Evolutionary conservation across 2,329 filamentous ascomycete genomes (phyloP).

Genomic region (Nectriaceae sp.): DNA sequence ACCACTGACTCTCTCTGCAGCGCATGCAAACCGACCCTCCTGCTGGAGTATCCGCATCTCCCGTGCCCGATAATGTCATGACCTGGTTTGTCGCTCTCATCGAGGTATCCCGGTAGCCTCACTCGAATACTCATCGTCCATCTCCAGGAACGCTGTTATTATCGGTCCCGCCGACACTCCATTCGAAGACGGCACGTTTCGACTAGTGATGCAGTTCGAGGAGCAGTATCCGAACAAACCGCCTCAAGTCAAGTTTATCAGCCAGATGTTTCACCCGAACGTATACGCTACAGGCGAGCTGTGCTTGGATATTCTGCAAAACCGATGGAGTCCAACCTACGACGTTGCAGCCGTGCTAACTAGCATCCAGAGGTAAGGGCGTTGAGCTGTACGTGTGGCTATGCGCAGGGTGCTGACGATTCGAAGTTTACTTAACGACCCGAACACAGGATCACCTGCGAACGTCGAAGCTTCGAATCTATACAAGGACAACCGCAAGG

Average conservation of each 20-base stretch:
- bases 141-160: constrained; percentile 89
- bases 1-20: constrained; percentile 46
- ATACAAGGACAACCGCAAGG: constrained; percentile 96
- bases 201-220: constrained; percentile 98
- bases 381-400: background rate
- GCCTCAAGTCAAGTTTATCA: constrained; percentile 97
- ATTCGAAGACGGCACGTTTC: constrained; percentile 97
- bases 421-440: constrained; percentile 86
- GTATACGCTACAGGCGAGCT: constrained; percentile 97
- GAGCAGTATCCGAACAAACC: constrained; percentile 99
- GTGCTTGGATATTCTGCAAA: constrained; percentile 95
- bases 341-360: constrained; percentile 97
- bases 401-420: constrained; percentile 28
- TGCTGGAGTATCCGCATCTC: constrained; percentile 93
- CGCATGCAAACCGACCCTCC: constrained; percentile 99
- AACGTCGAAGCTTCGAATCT: constrained; percentile 98
- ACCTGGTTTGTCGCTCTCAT: constrained; percentile 67
- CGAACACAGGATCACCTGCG: constrained; percentile 96
- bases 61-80: constrained; percentile 96
- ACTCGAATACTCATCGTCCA: constrained; percentile 17
- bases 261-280: constrained; percentile 98
- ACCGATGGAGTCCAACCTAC: constrained; percentile 97
- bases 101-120: background rate
- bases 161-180: constrained; percentile 96
- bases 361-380: constrained; percentile 84